These are phyloP conservation scores for Euphorbia peplus DNA, from an alignment of 345 rosid species.

Conservation along the genomic window DNA sequence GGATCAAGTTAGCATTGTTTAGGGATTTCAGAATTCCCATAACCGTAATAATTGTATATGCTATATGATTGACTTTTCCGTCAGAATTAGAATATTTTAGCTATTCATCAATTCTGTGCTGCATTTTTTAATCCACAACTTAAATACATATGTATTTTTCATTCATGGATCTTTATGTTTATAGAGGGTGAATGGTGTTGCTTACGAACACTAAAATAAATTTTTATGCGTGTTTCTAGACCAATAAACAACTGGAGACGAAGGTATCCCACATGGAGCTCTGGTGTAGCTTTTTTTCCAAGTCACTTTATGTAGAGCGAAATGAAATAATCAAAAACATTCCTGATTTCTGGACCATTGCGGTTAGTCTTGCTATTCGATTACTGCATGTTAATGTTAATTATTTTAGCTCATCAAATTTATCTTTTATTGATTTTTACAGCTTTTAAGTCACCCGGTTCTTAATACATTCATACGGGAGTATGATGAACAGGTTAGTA, in stretches of 20 bases:
- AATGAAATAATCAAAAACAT: conserved; percentile 65
- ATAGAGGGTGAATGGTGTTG: background rate
- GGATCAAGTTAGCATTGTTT: too few relatives aligned
- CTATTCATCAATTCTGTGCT: too few relatives aligned
- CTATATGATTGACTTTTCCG: too few relatives aligned
- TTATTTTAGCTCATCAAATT: background rate
- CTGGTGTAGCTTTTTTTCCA: conserved; percentile 69
- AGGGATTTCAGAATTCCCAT: too few relatives aligned
- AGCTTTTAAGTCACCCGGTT: conserved; percentile 89
- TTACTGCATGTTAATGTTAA: background rate
- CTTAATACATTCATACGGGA: conserved; percentile 70
- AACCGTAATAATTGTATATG: too few relatives aligned
- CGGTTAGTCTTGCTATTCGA: conserved; percentile 51
- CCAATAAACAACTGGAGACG: conserved; percentile 85
- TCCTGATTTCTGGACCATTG: conserved; percentile 91
- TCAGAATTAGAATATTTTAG: too few relatives aligned
- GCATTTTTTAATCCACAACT: too few relatives aligned
- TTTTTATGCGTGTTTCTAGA: conserved; percentile 40
- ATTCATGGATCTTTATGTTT: background rate
- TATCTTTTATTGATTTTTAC: conserved; percentile 19
- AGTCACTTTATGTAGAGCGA: conserved; percentile 76
- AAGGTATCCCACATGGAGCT: conserved; percentile 88
- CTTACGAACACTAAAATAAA: background rate
- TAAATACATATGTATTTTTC: too few relatives aligned
- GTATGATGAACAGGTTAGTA: conserved; percentile 91